Percentiles rank a stretch among this genome's conserved stretches.
Evolutionary conservation across 768 basidiomycete species (phyloP).

Genomic region (Thelephora ganbajun): DNA sequence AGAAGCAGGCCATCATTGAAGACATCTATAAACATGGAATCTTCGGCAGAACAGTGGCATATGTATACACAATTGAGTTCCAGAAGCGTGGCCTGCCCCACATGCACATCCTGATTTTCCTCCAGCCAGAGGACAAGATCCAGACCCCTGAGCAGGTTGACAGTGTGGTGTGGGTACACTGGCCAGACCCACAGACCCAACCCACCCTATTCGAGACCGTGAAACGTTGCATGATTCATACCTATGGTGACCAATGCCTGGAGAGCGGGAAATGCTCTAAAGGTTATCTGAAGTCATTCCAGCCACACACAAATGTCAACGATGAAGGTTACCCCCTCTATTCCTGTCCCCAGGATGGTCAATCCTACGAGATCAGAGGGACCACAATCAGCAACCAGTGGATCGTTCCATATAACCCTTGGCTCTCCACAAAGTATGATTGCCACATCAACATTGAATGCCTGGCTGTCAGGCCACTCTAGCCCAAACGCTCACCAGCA

Average conservation of each 20-base stretch:
- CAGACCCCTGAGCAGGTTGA: constrained; percentile 24
- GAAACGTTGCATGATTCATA: constrained; percentile 31
- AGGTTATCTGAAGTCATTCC: constrained; percentile 28
- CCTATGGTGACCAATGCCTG: constrained; percentile 32
- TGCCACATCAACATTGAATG: constrained; percentile 41
- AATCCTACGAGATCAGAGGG: no score
- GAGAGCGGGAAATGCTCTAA: constrained; percentile 27
- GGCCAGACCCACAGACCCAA: constrained; percentile 26
- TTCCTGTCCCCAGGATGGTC: no score
- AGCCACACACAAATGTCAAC: constrained; percentile 18
- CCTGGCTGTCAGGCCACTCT: no score
- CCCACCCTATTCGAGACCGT: constrained; percentile 27
- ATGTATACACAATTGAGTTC: constrained; percentile 41
- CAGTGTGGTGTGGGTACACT: constrained; percentile 23
- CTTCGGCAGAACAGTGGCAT: constrained; percentile 27
- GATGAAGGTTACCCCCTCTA: constrained; percentile 28
- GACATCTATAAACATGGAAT: constrained; percentile 22
- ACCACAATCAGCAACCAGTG: no score
- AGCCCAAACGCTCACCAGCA: no score
- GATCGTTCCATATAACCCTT: constrained; percentile 29
- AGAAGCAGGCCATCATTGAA: constrained; percentile 20
- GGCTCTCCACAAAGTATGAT: constrained; percentile 19
- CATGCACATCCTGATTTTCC: constrained; percentile 34
- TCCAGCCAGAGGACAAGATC: constrained; percentile 21
- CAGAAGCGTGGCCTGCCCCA: constrained; percentile 45